Evolutionary conservation across 2,329 filamentous ascomycete species (phyloP).

Genomic region (Phialocephala sp.): DNA sequence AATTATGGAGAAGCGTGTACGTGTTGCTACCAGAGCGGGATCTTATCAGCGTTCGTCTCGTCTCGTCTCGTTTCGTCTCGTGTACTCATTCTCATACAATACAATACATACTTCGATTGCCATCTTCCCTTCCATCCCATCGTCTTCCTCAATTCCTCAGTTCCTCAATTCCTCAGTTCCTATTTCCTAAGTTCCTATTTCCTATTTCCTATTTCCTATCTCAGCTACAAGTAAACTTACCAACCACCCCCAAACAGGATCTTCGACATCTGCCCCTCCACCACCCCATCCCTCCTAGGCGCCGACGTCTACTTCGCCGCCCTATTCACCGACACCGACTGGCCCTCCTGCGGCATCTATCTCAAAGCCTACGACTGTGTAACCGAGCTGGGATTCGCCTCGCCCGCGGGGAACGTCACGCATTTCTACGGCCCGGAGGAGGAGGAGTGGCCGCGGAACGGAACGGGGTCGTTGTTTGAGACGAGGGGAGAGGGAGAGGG

Average conservation of each 20-base stretch:
- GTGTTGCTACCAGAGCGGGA: conserved; percentile 6
- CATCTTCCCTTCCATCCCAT: neutral
- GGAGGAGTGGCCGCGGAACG: neutral
- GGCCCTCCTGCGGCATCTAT: neutral
- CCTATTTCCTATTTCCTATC: neutral
- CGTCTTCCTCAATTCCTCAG: neutral
- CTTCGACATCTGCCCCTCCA: conserved; percentile 6
- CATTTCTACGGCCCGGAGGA: neutral
- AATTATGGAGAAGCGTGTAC: conserved; percentile 2
- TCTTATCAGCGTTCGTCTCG: neutral
- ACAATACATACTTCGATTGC: neutral
- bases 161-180: too few relatives aligned
- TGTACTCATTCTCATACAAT: too few relatives aligned
- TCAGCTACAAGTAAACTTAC: neutral
- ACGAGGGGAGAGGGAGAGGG: conserved; percentile 6
- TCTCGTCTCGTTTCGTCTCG: neutral
- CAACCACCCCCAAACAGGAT: neutral
- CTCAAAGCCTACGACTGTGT: neutral
- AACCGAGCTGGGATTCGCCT: neutral
- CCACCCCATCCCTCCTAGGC: neutral
- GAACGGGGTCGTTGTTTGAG: neutral
- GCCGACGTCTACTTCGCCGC: neutral
- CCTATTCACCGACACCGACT: neutral
- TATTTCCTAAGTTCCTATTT: too few relatives aligned
- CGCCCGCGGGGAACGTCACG: neutral